Base-by-base conservation (phyloP, 352 stramenopile species). In the Sclerospora graminicola region DNA sequence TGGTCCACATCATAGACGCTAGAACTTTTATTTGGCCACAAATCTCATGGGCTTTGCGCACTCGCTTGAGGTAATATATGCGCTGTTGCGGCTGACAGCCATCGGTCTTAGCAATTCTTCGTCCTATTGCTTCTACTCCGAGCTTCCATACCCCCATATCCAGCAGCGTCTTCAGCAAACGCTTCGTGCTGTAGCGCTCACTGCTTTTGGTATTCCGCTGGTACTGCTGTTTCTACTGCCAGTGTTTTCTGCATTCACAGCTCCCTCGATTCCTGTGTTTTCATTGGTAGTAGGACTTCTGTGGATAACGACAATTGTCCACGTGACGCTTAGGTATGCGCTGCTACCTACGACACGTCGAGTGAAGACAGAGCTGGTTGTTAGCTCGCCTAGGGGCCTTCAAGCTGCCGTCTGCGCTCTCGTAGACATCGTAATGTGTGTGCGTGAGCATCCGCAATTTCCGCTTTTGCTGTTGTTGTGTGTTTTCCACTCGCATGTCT, bases 131-230 rank as follows among this genome's bases (percentile, higher is more conserved):
- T 28, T 21, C 30, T 50, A 36, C 35, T 40, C 23, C 6, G 35
- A 55, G 18, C 21, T 54, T 1, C 66, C 58, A 5, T 68, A 64
- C 35, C 64, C 63, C 15, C 60, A 75, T 19, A 36, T 82, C 8
- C 69, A 82, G 49, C 69, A 75, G 54, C 64, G 67, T 6, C 47
- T 82, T 37, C 66, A 77, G 47, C 69, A 78, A 31, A 63, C 64
- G 16, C 39, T 79, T 23, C 66, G 64, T 42, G 66, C 54, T n/a
- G 61, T 74, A 26, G 54, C 58, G 28, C 57, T 82, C 26, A 65
- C 63, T 8, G 50, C 52, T 1, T 40, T 58, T 0, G 32, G 36
- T 5, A 29, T 57, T 11, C 51, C 54, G 29, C 42, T 82, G 24
- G 10, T 63, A 8, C 11, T 54, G 14, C 41, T 82, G 38, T 51